Evolutionary conservation across 257 asterid genomes (phyloP).

Genomic region (Eustoma russellianum): DNA sequence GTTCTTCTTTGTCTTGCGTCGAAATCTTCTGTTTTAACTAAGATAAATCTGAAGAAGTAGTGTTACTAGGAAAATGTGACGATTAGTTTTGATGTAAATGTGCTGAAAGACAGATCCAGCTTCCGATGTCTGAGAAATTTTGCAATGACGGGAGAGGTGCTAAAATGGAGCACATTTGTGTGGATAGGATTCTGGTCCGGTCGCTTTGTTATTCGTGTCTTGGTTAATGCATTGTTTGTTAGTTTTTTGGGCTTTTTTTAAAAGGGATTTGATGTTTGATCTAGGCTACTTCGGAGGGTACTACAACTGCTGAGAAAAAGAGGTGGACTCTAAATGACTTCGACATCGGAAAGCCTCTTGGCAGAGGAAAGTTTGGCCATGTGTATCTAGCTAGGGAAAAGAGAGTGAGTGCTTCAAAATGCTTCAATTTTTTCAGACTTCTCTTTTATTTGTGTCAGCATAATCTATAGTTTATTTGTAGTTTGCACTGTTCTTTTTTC

Average conservation of each 20-base stretch:
- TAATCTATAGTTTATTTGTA: too few species aligned
- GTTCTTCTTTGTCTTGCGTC: too few species aligned
- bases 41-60: too few species aligned
- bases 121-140: not conserved
- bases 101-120: too few species aligned
- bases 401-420: conserved; percentile 30
- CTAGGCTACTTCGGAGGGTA: conserved; percentile 37
- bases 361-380: conserved; percentile 84
- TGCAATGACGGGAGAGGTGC: not conserved
- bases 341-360: conserved; percentile 84
- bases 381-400: conserved; percentile 78
- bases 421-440: too few species aligned
- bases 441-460: too few species aligned
- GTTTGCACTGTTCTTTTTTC: too few species aligned
- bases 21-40: too few species aligned
- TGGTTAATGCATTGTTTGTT: not conserved
- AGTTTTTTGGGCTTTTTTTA: too few species aligned
- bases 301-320: conserved; percentile 44
- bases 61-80: too few species aligned
- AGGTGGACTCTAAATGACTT: conserved; percentile 68
- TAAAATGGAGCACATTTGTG: not conserved
- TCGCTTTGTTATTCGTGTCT: not conserved
- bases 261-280: conserved; percentile 2
- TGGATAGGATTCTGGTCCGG: not conserved
- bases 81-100: too few species aligned